These are phyloP conservation scores for Pinguiococcus pyrenoidosus DNA, from an alignment of 108 stramenopile species.

Conservation along the genomic window DNA sequence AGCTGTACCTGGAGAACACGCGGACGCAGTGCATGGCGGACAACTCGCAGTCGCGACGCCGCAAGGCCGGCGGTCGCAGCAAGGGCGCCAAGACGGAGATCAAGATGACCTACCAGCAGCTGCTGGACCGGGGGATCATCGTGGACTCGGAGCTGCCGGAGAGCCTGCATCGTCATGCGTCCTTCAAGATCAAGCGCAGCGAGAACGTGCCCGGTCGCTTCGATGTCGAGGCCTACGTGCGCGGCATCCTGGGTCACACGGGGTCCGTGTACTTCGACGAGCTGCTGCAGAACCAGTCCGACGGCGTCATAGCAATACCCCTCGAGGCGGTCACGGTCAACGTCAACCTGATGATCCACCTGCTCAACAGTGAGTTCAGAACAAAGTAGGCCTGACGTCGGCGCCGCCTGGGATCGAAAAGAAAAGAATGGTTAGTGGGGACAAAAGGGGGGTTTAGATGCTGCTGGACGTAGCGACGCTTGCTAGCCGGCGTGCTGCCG, in stretches of 20 bases:
- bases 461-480: too few relatives aligned
- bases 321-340: background rate
- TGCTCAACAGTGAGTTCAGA: conserved; percentile 1
- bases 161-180: background rate
- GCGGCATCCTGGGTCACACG: background rate
- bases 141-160: background rate
- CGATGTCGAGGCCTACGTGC: background rate
- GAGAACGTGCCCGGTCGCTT: conserved; percentile 1
- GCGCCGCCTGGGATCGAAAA: too few relatives aligned
- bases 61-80: background rate
- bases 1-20: conserved; percentile 5
- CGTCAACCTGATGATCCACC: conserved; percentile 1
- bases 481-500: too few relatives aligned
- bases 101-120: conserved; percentile 3
- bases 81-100: conserved; percentile 1
- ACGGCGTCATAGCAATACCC: background rate
- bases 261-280: conserved; percentile 1
- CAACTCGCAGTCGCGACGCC: background rate
- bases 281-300: background rate
- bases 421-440: too few relatives aligned
- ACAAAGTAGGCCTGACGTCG: too few relatives aligned
- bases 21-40: conserved; percentile 1
- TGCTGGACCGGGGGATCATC: background rate
- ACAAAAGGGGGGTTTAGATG: too few relatives aligned
- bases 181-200: conserved; percentile 1